Conservation (phyloP, 2,329 filamentous ascomycete genomes). For the Penicillium sp. region DNA sequence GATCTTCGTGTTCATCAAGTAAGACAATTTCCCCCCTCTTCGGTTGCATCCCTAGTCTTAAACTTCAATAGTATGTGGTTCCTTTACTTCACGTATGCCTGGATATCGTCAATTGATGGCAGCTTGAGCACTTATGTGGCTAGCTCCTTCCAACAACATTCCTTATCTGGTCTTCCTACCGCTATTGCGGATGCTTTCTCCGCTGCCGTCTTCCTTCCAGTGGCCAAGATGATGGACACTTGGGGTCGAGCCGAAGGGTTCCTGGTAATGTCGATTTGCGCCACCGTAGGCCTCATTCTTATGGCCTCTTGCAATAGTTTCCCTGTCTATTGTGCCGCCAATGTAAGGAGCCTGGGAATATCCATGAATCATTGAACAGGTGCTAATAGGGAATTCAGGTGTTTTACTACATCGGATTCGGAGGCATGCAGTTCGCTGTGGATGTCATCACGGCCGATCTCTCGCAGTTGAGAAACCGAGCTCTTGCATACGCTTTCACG, state of each 20-base stretch:
- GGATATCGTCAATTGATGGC: conserved; percentile 13
- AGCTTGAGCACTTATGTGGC: conserved; percentile 19
- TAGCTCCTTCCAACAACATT: conserved; percentile 18
- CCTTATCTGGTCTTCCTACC: conserved; percentile 17
- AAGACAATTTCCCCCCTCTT: background rate
- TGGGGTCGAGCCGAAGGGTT: conserved; percentile 62
- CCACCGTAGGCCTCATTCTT: conserved; percentile 54
- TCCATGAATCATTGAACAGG: background rate
- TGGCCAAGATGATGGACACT: conserved; percentile 62
- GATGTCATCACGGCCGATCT: conserved; percentile 62
- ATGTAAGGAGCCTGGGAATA: conserved; percentile 7
- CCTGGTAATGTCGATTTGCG: conserved; percentile 46
- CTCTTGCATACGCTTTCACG: conserved; percentile 59
- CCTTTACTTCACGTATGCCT: conserved; percentile 21
- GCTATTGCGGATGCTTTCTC: conserved; percentile 52
- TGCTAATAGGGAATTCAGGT: conserved; percentile 27
- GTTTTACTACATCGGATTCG: conserved; percentile 50
- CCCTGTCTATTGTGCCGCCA: conserved; percentile 58
- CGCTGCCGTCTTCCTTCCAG: conserved; percentile 56
- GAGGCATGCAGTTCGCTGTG: conserved; percentile 56
- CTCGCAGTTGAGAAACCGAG: conserved; percentile 58
- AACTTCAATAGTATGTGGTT: conserved; percentile 19
- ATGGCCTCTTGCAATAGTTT: conserved; percentile 61
- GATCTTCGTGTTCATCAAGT: conserved; percentile 19
- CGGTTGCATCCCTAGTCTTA: background rate